Evolutionary conservation across 352 stramenopile genomes (phyloP), one percentile per base, ranked within the genome.

Genomic region (Phytophthora macrochlamydospora): DNA sequence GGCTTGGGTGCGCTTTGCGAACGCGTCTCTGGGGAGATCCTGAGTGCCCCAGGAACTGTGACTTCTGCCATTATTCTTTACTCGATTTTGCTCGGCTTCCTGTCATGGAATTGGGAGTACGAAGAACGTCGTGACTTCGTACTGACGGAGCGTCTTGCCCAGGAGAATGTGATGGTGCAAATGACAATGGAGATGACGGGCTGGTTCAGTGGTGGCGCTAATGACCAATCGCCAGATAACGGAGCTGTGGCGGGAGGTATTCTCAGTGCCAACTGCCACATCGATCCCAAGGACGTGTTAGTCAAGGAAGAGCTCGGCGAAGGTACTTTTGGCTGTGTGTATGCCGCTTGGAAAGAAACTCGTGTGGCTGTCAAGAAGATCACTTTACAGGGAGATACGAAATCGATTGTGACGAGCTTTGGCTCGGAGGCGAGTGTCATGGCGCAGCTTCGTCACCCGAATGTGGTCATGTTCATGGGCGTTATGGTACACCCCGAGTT

Each of bases 381-480:
- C 69, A 92, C 75, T 12, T 57, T 92, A 7, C 83, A 90, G 32
- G 86, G 84, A 5, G 87, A 93, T 44, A 92, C 79, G 8, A 89
- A 92, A 64, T 81, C 79, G 33, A 94, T 95, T 51, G 78, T 94
- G 35, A 94, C 84, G 37, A 93, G 79, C 42, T 95, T 94, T 38
- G 85, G 85, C 28, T 89, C 87, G 0, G 86, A 94, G 61, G 85
- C 85, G 18, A 92, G 84, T 43, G 85, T 93, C 14, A 95, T 95
- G 85, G 84, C 87, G 11, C 84, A 95, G 62, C 71, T 95, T 6
- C 83, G 84, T 13, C 85, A 95, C 68, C 84, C 84, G 48, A 95
- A 94, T 52, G 83, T 95, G 0, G 87, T 95, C 53, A 95, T 97
- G 83, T 96, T 96, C 67, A 94, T 97, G 85, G 90, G 90, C 29